These are phyloP conservation scores for Boletellus deceptivus DNA, from an alignment of 1,284 basidiomycete genomes.

Conservation along the genomic window DNA sequence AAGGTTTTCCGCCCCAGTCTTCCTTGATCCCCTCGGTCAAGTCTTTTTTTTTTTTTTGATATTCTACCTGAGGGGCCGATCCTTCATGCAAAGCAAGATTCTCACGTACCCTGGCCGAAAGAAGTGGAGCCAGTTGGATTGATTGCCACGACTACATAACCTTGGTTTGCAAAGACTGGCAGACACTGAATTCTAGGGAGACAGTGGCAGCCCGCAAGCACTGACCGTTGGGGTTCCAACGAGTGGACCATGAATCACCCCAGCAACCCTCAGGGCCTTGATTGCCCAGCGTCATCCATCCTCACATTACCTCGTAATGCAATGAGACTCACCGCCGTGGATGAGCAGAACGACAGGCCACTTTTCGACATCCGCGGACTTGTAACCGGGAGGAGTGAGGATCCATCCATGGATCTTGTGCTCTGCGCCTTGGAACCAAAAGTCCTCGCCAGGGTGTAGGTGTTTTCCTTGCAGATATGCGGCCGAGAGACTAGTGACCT, in stretches of 20 bases:
- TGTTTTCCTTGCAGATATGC: conserved; percentile 54
- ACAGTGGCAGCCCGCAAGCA: neutral
- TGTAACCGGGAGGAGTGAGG: conserved; percentile 75
- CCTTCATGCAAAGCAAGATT: neutral
- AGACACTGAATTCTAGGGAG: neutral
- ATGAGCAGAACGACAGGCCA: conserved; percentile 75
- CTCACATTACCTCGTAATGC: neutral
- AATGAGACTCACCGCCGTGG: conserved; percentile 56
- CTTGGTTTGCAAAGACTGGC: conserved; percentile 74
- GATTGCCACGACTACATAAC: conserved; percentile 81
- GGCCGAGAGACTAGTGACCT: conserved; percentile 62
- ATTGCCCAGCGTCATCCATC: conserved; percentile 3
- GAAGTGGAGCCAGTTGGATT: conserved; percentile 90
- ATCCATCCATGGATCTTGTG: conserved; percentile 80
- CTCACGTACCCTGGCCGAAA: conserved; percentile 71
- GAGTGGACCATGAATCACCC: conserved; percentile 80
- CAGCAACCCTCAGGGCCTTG: conserved; percentile 75
- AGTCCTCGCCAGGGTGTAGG: conserved; percentile 66
- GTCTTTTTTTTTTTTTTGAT: conserved; percentile 45
- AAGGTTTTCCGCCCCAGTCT: conserved; percentile 88
- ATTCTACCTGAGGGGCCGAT: no score
- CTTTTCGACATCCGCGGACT: conserved; percentile 62
- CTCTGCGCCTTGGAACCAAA: conserved; percentile 83
- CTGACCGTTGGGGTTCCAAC: conserved; percentile 85
- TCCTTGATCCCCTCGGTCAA: conserved; percentile 77